Evolutionary conservation across 139 green algal genomes (phyloP), one percentile per base, ranked within the genome.

Genomic region (Pleodorina starrii): DNA sequence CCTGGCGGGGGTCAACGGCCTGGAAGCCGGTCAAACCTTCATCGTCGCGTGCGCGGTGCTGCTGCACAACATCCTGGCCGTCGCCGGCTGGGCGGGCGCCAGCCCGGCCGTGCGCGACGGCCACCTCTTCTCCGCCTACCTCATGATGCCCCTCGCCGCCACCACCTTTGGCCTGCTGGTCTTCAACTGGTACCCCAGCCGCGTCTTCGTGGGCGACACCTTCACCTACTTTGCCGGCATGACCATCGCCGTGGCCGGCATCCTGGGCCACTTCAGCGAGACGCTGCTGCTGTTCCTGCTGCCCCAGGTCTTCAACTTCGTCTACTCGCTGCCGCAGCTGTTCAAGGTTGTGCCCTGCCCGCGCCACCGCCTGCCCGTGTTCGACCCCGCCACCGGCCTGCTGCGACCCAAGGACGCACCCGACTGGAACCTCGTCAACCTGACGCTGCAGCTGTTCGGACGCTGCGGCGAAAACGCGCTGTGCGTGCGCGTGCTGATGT

Each of bases 181-280:
- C 7, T 97, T 96, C 92, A 98, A 98, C 91, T 99, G 97, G 97
- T 99, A 93, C 87, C 91, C 93, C 44, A 85, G 40, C 77, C 83
- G 91, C 32, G 97, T 99, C 9, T 99, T 99, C 93, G 98, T 99
- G 63, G 98, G 98, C 14, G 98, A 99, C 94, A 99, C 98, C 1
- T 99, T 97, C 94, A 99, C 98, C n/a, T 99, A 99, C 91, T 99
- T 99, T 96, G 97, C 97, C 0, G 98, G 98, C 86, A 99, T 99
- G 97, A 93, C 97, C 0, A 94, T 99, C n/a, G 98, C 96, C 14
- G 97, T 99, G 11, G 97, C 97, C 0, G 97, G 98, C 79, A 99
- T 99, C 75, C 93, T 99, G 44, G 98, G 98, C 23, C 98, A 99
- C 94, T 98, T 98, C 88, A 97, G 91, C 57, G 98, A 99, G 92